Evolutionary conservation across 768 basidiomycete genomes (phyloP), one percentile per base, ranked within the genome.

Genomic region (Termitomyces bulborhizus): DNA sequence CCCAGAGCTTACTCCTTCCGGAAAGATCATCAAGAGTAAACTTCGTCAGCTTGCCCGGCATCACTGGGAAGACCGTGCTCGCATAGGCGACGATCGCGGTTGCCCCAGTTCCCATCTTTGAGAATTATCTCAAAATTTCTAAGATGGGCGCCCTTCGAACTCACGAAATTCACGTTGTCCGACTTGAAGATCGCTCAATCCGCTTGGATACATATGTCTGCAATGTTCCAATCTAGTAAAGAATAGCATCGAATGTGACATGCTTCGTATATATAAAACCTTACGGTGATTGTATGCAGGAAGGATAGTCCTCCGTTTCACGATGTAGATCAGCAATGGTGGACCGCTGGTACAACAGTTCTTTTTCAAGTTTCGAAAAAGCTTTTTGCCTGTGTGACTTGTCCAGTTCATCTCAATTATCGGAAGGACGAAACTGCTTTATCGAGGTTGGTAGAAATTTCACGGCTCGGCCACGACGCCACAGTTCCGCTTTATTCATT

Each of bases 11-110:
- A 84, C 80, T 9, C 80, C 82, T 15, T 78, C 81, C 7, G 80
- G 81, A 11, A 84, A 84, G 63, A 79, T 82, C 26, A 73, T 80
- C 42, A 85, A 85, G 61, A 68, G 68, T 2, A 72, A 73, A 48
- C 67, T 83, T n/a, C 74, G 81, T 27, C 73, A 72, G 61, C 56
- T 79, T 43, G 78, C 78, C 2, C 65, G 66, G 43, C 63, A 60
- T 26, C 71, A 73, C 46, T 80, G 78, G 78, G 71, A 76, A 58
- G 55, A 66, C 32, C 69, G 76, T 27, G 29, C 34, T 50, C 56
- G 32, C 18, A 45, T 21, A n/a, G 49, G 36, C n/a, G n/a, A 31
- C 4, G 27, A 18, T 8, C 36, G 24, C 27, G 42, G 37, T 11
- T 7, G 18, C 2, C 56, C 54, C 9, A 37, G 45, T 5, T 36